Evolutionary conservation across 2,329 filamentous ascomycete genomes (phyloP), one percentile per base, ranked within the genome.

Genomic region (Periglandula ipomoeae): DNA sequence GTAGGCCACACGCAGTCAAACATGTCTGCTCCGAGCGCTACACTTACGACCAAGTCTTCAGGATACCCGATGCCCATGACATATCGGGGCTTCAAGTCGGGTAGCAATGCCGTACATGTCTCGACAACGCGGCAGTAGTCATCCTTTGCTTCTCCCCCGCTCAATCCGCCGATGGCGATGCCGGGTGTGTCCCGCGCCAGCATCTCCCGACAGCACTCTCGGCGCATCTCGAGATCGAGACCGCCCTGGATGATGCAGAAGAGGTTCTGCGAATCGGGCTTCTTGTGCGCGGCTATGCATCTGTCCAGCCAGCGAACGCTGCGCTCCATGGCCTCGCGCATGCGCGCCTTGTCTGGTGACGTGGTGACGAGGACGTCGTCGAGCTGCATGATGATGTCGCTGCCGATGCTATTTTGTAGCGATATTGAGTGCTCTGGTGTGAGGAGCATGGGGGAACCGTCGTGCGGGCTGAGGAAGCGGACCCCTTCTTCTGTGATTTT

Each of bases 1-100:
- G 93, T 97, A 1, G 93, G 94, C 93, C 93, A 98, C 6, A 98
- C 93, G 62, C 94, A 98, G 69, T 98, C 93, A 64, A 98, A 98
- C 93, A 98, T 98, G 68, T 98, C 93, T 44, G 93, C 93, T 3
- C 93, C 93, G 1, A 98, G 76, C 1, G 93, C 93, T 4, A 96
- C 84, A 47, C 89, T 94, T 35, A 98, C 90, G 2, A 98, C 80
- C 49, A 98, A 74, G 61, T 98, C 93, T 70, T 97, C 93, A 1
- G 93, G 93, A 65, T 96, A 98, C 11, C 93, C 89, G 57, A 98
- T 93, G 17, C 93, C 93, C 94, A 98, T 98, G 50, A 98, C 91
- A 69, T 98, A 98, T 64, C 93, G 79, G n/a, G 93, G 93, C 68
- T 98, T 98, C 53, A 87, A 73, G 50, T 91, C 85, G 0, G 94